A percentile compares a stretch with the other conserved stretches of the same genome.
Evolutionary conservation across 2,329 filamentous ascomycete species (phyloP).

Genomic region (Fusarium zealandicum): DNA sequence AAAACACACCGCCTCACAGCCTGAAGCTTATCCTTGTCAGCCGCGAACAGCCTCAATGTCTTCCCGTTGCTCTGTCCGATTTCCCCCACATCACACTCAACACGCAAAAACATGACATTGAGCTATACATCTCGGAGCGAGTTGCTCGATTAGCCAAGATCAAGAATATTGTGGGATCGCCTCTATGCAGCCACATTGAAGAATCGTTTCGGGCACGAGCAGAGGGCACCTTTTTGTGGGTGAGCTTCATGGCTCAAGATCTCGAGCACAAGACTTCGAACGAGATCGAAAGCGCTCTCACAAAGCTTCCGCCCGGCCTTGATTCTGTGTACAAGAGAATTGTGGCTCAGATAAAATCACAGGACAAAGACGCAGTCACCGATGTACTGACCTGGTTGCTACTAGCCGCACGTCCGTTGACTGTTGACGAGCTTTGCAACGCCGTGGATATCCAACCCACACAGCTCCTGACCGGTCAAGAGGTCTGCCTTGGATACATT

Average conservation of each 20-base stretch:
- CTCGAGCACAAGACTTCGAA: not conserved
- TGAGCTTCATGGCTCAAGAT: constrained; percentile 16
- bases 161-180: not conserved
- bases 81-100: not conserved
- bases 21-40: constrained; percentile 1
- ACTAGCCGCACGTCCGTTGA: not conserved
- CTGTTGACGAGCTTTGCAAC: not conserved
- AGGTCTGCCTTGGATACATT: not conserved
- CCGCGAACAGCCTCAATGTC: not conserved
- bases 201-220: not conserved
- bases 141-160: not conserved
- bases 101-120: not conserved
- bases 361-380: not conserved
- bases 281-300: constrained; percentile 8
- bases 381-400: constrained; percentile 5
- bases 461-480: not conserved
- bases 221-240: constrained; percentile 20
- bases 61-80: not conserved
- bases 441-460: not conserved
- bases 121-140: not conserved
- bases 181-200: not conserved
- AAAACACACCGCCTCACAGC: accelerated
- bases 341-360: not conserved
- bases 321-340: not conserved
- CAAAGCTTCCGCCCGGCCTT: not conserved